phyloP scores from a whole-genome alignment of 2,329 filamentous ascomycete genomes.

The Fusarium tjaetaba region DNA sequence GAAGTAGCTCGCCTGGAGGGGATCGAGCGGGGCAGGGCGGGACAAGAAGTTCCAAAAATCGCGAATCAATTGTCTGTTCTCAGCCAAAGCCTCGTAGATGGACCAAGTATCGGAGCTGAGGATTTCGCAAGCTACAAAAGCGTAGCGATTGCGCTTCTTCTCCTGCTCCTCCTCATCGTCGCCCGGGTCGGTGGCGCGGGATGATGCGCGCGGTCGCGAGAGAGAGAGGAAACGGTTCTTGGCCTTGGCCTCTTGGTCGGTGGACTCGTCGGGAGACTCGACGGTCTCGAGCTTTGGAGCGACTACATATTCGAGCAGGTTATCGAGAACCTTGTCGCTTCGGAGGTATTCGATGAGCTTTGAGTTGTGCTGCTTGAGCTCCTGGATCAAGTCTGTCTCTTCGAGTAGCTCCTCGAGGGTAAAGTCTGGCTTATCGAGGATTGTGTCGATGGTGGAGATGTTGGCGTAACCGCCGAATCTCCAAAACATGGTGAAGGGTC shows the following conservation, averaged over 20 bases:
- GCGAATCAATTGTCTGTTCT: constrained; percentile 79
- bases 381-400: constrained; percentile 94
- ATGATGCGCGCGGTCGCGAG: constrained; percentile 63
- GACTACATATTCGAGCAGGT: constrained; percentile 89
- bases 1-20: constrained; percentile 95
- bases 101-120: constrained; percentile 97
- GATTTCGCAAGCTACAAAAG: constrained; percentile 92
- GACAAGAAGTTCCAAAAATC: constrained; percentile 93
- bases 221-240: constrained; percentile 58
- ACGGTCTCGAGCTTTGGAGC: constrained; percentile 74
- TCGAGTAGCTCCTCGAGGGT: constrained; percentile 95
- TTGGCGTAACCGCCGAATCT: constrained; percentile 98
- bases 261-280: constrained; percentile 61
- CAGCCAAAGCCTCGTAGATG: constrained; percentile 90
- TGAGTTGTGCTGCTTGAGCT: constrained; percentile 97
- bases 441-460: constrained; percentile 94
- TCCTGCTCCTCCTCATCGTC: constrained; percentile 79
- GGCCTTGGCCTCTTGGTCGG: constrained; percentile 62
- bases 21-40: constrained; percentile 85
- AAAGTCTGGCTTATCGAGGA: constrained; percentile 96
- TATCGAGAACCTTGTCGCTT: constrained; percentile 84
- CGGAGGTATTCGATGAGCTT: constrained; percentile 97
- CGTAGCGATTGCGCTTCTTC: constrained; percentile 92
- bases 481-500: constrained; percentile 90
- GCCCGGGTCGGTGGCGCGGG: constrained; percentile 57